Evolutionary conservation across 2,329 filamentous ascomycete genomes (phyloP).

Genomic region (Phialophora expanda): DNA sequence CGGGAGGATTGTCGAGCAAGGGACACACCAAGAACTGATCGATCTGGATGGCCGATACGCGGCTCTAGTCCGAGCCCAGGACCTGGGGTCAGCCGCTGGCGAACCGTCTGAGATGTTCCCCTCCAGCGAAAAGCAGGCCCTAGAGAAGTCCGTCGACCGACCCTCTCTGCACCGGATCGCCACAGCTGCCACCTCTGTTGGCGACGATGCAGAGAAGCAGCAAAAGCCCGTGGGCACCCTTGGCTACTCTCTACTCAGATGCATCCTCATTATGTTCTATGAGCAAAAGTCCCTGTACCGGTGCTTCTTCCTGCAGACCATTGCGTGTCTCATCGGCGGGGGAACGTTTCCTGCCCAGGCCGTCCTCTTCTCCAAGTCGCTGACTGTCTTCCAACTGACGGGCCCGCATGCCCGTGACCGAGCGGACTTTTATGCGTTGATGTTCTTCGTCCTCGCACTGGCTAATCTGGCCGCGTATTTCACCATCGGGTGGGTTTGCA

Average conservation of each 20-base stretch:
- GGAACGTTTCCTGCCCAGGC: slow-evolving; percentile 56
- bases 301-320: slow-evolving; percentile 43
- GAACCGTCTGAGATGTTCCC: slow-evolving; percentile 19
- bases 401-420: slow-evolving; percentile 34
- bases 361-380: slow-evolving; percentile 44
- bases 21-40: slow-evolving; percentile 75
- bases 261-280: slow-evolving; percentile 46
- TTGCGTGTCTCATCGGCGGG: slow-evolving; percentile 47
- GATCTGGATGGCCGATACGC: slow-evolving; percentile 66
- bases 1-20: slow-evolving; percentile 73
- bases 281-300: slow-evolving; percentile 44
- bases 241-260: slow-evolving; percentile 44
- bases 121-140: slow-evolving; percentile 21
- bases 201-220: slow-evolving; percentile 31
- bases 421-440: slow-evolving; percentile 54
- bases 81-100: slow-evolving; percentile 44
- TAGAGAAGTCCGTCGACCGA: slow-evolving; percentile 18
- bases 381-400: slow-evolving; percentile 40
- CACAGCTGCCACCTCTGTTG: slow-evolving; percentile 28
- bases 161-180: slow-evolving; percentile 23
- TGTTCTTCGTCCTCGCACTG: slow-evolving; percentile 55
- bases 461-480: slow-evolving; percentile 49
- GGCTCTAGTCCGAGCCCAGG: slow-evolving; percentile 54
- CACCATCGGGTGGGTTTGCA: slow-evolving; percentile 44
- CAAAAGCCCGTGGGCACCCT: slow-evolving; percentile 31